These are phyloP conservation scores for Claviceps sp. DNA, from an alignment of 2,329 filamentous ascomycete genomes.

Conservation along the genomic window DNA sequence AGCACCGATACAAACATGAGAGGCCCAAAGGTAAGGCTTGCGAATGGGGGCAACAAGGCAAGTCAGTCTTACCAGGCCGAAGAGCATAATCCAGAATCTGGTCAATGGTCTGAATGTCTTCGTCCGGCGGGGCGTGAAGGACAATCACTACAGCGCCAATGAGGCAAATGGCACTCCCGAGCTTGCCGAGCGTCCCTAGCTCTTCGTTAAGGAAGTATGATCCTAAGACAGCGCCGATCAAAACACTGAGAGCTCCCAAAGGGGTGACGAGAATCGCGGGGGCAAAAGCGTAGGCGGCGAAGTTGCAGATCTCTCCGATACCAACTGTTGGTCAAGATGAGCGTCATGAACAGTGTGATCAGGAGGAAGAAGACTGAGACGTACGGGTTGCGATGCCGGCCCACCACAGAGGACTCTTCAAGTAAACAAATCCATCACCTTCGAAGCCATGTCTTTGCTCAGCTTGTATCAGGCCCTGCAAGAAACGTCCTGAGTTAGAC, in stretches of 20 bases:
- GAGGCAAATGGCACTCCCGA: slow-evolving; percentile 91
- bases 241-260: slow-evolving; percentile 79
- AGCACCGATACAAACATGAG: background rate
- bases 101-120: slow-evolving; percentile 82
- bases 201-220: slow-evolving; percentile 90
- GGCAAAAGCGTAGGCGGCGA: slow-evolving; percentile 94
- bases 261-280: slow-evolving; percentile 97
- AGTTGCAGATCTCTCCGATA: slow-evolving; percentile 89
- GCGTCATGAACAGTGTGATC: background rate
- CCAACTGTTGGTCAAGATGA: slow-evolving; percentile 47
- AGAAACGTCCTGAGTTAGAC: background rate
- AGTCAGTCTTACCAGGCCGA: slow-evolving; percentile 56
- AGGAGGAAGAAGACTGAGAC: slow-evolving; percentile 15
- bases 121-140: slow-evolving; percentile 87
- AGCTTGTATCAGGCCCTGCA: slow-evolving; percentile 74
- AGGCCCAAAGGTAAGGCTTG: slow-evolving; percentile 1
- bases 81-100: slow-evolving; percentile 84
- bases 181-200: slow-evolving; percentile 78
- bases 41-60: too few species aligned
- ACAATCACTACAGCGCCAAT: slow-evolving; percentile 97
- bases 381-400: slow-evolving; percentile 78
- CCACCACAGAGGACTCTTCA: slow-evolving; percentile 97
- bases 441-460: slow-evolving; percentile 90
- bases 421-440: slow-evolving; percentile 87
- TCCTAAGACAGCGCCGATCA: slow-evolving; percentile 88